A percentile compares a stretch with the other conserved stretches of the same genome.
These are phyloP conservation scores for Suillus alpinus DNA, from an alignment of 768 basidiomycete species.

Conservation along the genomic window DNA sequence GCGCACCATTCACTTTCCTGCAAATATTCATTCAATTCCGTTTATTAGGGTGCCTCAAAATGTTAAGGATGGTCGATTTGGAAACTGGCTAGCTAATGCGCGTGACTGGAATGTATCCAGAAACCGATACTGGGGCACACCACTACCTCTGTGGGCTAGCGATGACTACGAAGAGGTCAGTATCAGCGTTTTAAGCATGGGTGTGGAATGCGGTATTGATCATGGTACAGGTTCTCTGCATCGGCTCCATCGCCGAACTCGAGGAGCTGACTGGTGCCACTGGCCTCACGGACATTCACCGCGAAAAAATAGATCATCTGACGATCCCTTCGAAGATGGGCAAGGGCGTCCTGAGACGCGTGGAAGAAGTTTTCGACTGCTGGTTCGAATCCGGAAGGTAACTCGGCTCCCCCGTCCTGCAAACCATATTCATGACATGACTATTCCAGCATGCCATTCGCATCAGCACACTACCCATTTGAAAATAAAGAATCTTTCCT, in stretches of 20 bases:
- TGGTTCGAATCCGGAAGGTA: slow-evolving; percentile 99
- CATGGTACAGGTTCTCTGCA: slow-evolving; percentile 62
- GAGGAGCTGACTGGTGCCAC: slow-evolving; percentile 80
- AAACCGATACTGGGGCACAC: slow-evolving; percentile 99
- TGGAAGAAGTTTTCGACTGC: slow-evolving; percentile 99
- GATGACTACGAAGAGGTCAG: slow-evolving; percentile 84
- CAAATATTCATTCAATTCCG: slow-evolving; percentile 8
- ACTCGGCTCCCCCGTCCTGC: slow-evolving; percentile 15
- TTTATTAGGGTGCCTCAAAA: slow-evolving; percentile 81
- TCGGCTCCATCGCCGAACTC: slow-evolving; percentile 87
- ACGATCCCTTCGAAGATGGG: slow-evolving; percentile 91
- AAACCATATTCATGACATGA: background rate
- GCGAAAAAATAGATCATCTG: slow-evolving; percentile 94
- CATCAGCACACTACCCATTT: slow-evolving; percentile 96
- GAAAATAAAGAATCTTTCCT: slow-evolving; percentile 92
- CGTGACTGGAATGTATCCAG: slow-evolving; percentile 99
- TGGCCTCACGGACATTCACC: slow-evolving; percentile 86
- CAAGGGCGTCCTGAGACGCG: slow-evolving; percentile 79
- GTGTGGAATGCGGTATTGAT: background rate
- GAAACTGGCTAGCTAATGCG: slow-evolving; percentile 97
- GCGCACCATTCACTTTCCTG: slow-evolving; percentile 13
- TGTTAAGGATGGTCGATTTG: slow-evolving; percentile 90
- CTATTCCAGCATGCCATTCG: slow-evolving; percentile 88
- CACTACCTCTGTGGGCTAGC: slow-evolving; percentile 93
- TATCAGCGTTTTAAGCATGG: background rate